Evolutionary conservation across 2,329 filamentous ascomycete species (phyloP).

Genomic region (Scorias spongiosa): DNA sequence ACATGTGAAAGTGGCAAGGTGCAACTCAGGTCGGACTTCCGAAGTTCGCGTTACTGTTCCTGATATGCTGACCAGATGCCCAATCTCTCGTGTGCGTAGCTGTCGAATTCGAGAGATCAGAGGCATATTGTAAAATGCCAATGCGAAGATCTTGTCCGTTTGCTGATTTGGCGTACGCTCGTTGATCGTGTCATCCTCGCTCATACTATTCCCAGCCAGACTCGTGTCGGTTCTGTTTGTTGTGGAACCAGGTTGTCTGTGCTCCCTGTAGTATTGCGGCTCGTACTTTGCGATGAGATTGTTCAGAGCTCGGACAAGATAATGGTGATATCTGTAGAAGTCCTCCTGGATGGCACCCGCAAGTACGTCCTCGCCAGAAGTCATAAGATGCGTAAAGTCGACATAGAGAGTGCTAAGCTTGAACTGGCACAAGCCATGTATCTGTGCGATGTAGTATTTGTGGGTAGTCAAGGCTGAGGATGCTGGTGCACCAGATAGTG

Average conservation of each 20-base stretch:
- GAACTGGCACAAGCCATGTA: conserved; percentile 59
- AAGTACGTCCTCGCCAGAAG: conserved; percentile 62
- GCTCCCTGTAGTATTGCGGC: conserved; percentile 82
- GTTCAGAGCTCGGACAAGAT: conserved; percentile 74
- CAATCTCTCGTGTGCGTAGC: conserved; percentile 77
- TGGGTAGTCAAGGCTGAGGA: conserved; percentile 60
- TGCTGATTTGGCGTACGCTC: conserved; percentile 79
- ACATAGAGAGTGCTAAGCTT: conserved; percentile 75
- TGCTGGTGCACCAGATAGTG: conserved; percentile 45
- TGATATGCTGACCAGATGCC: conserved; percentile 85
- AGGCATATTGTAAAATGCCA: conserved; percentile 87
- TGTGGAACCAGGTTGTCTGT: conserved; percentile 65
- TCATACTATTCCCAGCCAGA: conserved; percentile 40
- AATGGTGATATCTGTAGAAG: conserved; percentile 91
- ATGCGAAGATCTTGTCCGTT: conserved; percentile 87
- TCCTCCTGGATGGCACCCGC: conserved; percentile 76
- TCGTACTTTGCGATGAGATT: conserved; percentile 91
- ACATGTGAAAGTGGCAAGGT: conserved; percentile 81
- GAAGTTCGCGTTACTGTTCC: conserved; percentile 94
- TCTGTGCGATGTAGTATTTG: conserved; percentile 74
- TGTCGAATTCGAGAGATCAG: conserved; percentile 74
- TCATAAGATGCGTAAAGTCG: conserved; percentile 70
- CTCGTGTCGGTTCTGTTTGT: conserved; percentile 52
- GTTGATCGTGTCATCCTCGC: conserved; percentile 42
- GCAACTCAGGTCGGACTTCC: conserved; percentile 87